A percentile compares a stretch with the other conserved stretches of the same genome.
Evolutionary conservation across 371 early-diverging fungal species (phyloP).

Genomic region (Mucor sp.): DNA sequence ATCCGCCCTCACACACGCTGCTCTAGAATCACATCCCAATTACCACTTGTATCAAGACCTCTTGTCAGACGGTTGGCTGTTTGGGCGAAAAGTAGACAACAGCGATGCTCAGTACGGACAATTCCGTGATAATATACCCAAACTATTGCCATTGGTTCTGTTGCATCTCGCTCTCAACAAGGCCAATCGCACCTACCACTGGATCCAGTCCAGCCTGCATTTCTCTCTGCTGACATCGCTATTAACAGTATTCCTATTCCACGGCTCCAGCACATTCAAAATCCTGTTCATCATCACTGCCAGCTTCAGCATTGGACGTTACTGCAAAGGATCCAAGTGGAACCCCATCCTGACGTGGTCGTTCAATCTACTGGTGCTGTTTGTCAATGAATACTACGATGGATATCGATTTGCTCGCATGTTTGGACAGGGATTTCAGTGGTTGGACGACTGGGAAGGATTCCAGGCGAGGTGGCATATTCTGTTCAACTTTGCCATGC

Average conservation of each 20-base stretch:
- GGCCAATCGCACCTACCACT: constrained; percentile 31
- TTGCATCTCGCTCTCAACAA: constrained; percentile 53
- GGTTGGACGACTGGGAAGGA: constrained; percentile 59
- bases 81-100: constrained; percentile 72
- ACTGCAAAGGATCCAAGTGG: constrained; percentile 51
- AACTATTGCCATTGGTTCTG: constrained; percentile 56
- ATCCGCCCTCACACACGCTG: constrained; percentile 25
- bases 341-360: constrained; percentile 77
- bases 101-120: constrained; percentile 83
- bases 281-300: constrained; percentile 59
- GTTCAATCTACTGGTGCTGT: constrained; percentile 75
- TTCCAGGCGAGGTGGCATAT: constrained; percentile 84
- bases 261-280: constrained; percentile 68
- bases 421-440: constrained; percentile 60
- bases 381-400: constrained; percentile 69
- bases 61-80: constrained; percentile 71
- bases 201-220: constrained; percentile 24
- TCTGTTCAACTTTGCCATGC: constrained; percentile 87
- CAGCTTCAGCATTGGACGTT: constrained; percentile 69
- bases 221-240: constrained; percentile 63
- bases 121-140: constrained; percentile 77
- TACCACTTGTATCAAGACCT: constrained; percentile 55
- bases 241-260: constrained; percentile 56
- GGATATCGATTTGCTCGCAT: constrained; percentile 69
- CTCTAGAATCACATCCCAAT: constrained; percentile 51